Percentiles rank a stretch among this genome's conserved stretches.
phyloP scores from a whole-genome alignment of 345 rosid species.

The Salix koriyanagi region DNA sequence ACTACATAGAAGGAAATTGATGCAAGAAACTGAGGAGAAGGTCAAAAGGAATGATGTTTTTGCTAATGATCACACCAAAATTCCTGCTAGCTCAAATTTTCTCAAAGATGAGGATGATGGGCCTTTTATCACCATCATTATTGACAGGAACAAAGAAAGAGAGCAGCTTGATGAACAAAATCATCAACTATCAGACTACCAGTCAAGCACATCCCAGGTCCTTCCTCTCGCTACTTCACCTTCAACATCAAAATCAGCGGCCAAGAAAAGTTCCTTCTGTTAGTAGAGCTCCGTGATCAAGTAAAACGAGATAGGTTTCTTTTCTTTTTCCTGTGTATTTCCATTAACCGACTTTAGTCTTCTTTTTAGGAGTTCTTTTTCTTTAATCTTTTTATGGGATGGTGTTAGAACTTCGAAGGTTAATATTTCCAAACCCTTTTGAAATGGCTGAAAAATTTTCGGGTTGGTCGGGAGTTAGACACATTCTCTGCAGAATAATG shows the following conservation, averaged over 20 bases:
- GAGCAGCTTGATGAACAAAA: slow-evolving; percentile 22
- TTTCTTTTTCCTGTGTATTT: neutral
- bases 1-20: slow-evolving; percentile 35
- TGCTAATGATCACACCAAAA: slow-evolving; percentile 17
- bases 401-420: slow-evolving; percentile 4
- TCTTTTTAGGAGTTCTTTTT: neutral
- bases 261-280: slow-evolving; percentile 17
- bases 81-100: slow-evolving; percentile 18
- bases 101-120: slow-evolving; percentile 50
- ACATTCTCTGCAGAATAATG: slow-evolving; percentile 20
- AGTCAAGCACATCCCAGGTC: slow-evolving; percentile 41
- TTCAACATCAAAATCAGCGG: slow-evolving; percentile 32
- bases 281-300: slow-evolving; percentile 15
- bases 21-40: slow-evolving; percentile 36
- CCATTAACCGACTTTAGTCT: neutral
- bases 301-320: neutral
- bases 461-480: slow-evolving; percentile 10
- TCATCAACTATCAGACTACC: slow-evolving; percentile 17
- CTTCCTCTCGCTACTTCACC: slow-evolving; percentile 36
- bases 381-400: neutral
- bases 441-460: slow-evolving; percentile 7
- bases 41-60: slow-evolving; percentile 10
- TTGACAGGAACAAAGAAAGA: slow-evolving; percentile 41
- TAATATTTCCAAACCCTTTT: slow-evolving; percentile 15
- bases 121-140: slow-evolving; percentile 45